phyloP scores from a whole-genome alignment of 805 yeast species.

The Debaryomyces hansenii region DNA sequence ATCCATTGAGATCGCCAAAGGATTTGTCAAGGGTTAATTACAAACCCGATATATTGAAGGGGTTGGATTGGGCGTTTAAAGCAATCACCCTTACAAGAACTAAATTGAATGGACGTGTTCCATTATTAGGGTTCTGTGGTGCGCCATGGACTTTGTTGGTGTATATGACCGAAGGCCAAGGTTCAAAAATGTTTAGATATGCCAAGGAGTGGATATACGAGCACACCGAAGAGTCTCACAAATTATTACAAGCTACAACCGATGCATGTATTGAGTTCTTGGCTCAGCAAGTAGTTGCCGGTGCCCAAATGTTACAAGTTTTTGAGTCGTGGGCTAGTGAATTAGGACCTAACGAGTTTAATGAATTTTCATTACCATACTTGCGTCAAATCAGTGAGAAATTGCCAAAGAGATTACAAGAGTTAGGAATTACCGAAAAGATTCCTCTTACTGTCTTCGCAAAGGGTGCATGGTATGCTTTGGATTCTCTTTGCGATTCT shows the following conservation, averaged over 20 bases:
- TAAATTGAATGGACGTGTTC: slow-evolving; percentile 86
- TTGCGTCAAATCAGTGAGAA: slow-evolving; percentile 69
- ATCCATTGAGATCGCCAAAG: slow-evolving; percentile 74
- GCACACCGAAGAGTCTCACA: slow-evolving; percentile 69
- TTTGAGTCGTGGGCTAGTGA: slow-evolving; percentile 99
- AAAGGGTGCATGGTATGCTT: slow-evolving; percentile 96
- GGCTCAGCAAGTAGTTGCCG: slow-evolving; percentile 93
- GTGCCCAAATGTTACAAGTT: slow-evolving; percentile 96
- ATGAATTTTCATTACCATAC: slow-evolving; percentile 87
- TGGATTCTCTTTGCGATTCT: slow-evolving; percentile 76
- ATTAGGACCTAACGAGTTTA: slow-evolving; percentile 85
- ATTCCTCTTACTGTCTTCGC: slow-evolving; percentile 91
- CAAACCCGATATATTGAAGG: slow-evolving; percentile 70
- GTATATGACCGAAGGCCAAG: slow-evolving; percentile 98
- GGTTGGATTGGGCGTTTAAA: slow-evolving; percentile 90
- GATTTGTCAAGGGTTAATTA: slow-evolving; percentile 63
- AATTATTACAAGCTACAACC: slow-evolving; percentile 72
- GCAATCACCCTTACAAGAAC: slow-evolving; percentile 90
- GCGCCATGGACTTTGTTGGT: slow-evolving; percentile 98
- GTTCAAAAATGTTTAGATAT: slow-evolving; percentile 84
- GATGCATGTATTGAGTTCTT: slow-evolving; percentile 90
- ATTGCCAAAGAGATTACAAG: slow-evolving; percentile 67
- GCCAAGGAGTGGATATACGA: slow-evolving; percentile 91
- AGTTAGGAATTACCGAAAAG: slow-evolving; percentile 65
- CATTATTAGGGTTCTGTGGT: slow-evolving; percentile 92